Conservation (phyloP, 148 eudicot species). For the Salicornia ramosissima region DNA sequence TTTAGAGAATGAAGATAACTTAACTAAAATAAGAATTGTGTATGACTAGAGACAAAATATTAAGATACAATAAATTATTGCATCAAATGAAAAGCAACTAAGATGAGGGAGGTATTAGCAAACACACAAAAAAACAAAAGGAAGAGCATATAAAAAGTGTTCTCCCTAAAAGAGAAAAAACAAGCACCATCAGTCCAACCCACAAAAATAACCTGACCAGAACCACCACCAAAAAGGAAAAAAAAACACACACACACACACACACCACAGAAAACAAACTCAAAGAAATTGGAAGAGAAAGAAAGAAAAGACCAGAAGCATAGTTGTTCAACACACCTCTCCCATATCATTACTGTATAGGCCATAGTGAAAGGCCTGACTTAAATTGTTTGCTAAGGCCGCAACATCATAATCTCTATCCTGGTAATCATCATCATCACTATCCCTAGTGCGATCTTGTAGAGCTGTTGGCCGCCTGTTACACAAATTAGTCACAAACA, state of each 20-base stretch:
- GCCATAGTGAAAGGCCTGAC: constrained; percentile 88
- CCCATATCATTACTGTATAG: constrained; percentile 67
- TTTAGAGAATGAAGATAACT: not conserved
- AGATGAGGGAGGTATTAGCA: not conserved
- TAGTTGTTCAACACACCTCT: constrained; percentile 49
- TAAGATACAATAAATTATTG: no score
- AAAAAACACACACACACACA: not conserved
- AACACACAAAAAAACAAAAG: no score
- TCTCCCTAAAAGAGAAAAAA: no score
- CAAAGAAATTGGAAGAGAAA: not conserved
- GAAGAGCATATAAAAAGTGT: no score
- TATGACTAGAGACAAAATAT: no score
- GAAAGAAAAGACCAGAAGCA: constrained; percentile 2
- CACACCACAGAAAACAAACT: constrained; percentile 1
- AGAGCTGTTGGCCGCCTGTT: constrained; percentile 87
- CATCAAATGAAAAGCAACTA: no score
- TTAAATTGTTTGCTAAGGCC: constrained; percentile 85
- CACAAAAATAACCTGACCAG: no score
- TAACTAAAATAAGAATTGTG: not conserved
- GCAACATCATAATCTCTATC: constrained; percentile 98
- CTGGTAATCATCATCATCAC: constrained; percentile 96
- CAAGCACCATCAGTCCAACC: no score
- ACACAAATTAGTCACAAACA: constrained; percentile 3
- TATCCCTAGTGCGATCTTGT: constrained; percentile 74
- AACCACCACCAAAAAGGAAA: no score